Base-by-base conservation (phyloP, 176 grass and related monocot species). In the Eleusine coracana region DNA sequence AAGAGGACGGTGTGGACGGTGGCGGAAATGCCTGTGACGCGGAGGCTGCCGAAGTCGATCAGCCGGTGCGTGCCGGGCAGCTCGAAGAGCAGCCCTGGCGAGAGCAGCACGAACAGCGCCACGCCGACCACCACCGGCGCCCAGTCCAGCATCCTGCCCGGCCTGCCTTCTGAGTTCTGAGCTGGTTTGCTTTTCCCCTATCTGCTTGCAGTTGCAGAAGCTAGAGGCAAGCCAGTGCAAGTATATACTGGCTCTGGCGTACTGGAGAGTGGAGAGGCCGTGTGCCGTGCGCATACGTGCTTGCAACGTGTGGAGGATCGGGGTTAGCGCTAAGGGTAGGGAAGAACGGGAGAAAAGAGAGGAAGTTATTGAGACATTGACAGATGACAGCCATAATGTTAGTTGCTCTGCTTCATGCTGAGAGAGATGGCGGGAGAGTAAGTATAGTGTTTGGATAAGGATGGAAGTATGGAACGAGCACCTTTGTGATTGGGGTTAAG, bases 11-110 rank as follows among this genome's bases (percentile, higher is more conserved):
- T 93, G 86, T 93, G 94, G 69, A 89, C 15, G 84, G 60, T 21
- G 80, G 86, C 59, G 36, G 86, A 62, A 84, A 87, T 91, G 44
- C 94, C 94, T 59, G 88, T 83, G 82, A 87, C 82, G 42, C 91
- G 75, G 45, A 83, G 76, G 86, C 91, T 87, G 62, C 88, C 74
- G 56, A 96, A 93, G 37, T 93, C 94, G 73, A 96, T 62, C 59
- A 75, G 79, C 6, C 83, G 77, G 55, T 77, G 74, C 14, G 81
- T 79, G 23, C 91, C 93, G 20, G 91, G 93, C 27, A 90, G 20
- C 88, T 96, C 93, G 71, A 96, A 68, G 11, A 96, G 76, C 36
- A 96, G 54, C 54, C 93, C 93, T 70, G 90, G 93, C 37, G 92
- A 91, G 12, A 91, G 86, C 59, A 92, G 62, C 70, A 96, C 88